Evolutionary conservation across 1,139 yeast species (phyloP), one percentile per base, ranked within the genome.

Genomic region (Pichia cactophila): DNA sequence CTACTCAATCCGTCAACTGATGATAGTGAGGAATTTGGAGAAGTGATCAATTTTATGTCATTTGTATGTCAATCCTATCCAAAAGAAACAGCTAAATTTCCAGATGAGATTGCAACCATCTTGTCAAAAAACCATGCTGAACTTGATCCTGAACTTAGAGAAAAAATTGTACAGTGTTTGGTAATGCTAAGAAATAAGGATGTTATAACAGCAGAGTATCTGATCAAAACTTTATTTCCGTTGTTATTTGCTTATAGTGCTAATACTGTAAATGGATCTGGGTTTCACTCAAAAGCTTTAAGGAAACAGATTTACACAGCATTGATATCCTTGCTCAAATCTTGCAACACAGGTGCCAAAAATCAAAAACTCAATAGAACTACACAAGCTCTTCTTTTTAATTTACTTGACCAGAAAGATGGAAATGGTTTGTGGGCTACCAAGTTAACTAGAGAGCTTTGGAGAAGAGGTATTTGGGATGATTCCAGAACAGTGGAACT

Each of bases 391-490:
- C 69, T 92, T 50, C 75, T 95, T 49, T 90, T 94, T 71, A 87
- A 86, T 59, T 71, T 90, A 56, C 71, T 92, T 45, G 90, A 84
- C 58, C 71, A 82, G 43, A 86, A 82, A 61, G 67, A 66, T 49
- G 62, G 71, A 11, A 71, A 75, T 52, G 97, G 97, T 40, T 70
- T 92, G 33, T 92, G 98, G 97, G 97, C 98, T 5, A 86, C 97
- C 10, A 89, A 88, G 62, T 73, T 92, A 50, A 89, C 97, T 9
- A 78, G 97, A 65, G 97, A 92, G 66, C 74, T 92, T 50, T 92
- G 99, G 99, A 78, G 95, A 70, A 77, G 97, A 63, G 96, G 96
- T 62, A 85, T 92, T 53, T 92, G 99, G 99, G 97, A 89, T 66
- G 99, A 92, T 67, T 78, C 96, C 1, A 75, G 97, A 59, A 85